Percentiles rank a stretch among this genome's conserved stretches.
phyloP scores from a whole-genome alignment of 176 grass and related monocot genomes.

The Secale cereale region DNA sequence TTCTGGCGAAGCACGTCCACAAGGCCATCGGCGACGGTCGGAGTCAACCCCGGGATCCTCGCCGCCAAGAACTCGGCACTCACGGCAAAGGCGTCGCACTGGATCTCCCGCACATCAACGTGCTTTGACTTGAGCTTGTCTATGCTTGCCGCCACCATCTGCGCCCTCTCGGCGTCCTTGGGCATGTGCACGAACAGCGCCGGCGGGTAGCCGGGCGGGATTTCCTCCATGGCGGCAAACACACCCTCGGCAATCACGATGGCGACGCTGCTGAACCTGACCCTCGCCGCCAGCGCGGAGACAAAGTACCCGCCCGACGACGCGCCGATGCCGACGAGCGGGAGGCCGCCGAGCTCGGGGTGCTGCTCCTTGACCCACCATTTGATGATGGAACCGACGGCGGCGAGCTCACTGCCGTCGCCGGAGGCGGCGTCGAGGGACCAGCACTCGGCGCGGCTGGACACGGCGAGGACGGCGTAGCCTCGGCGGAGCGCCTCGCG shows the following conservation, averaged over 20 bases:
- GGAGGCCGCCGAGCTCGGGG: slow-evolving; percentile 56
- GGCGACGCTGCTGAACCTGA: slow-evolving; percentile 64
- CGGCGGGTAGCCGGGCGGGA: slow-evolving; percentile 63
- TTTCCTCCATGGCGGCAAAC: slow-evolving; percentile 33
- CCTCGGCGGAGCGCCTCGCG: slow-evolving; percentile 55
- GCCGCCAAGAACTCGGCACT: slow-evolving; percentile 37
- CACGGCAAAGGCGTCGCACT: slow-evolving; percentile 55
- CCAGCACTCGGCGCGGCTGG: slow-evolving; percentile 79
- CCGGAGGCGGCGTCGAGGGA: slow-evolving; percentile 4
- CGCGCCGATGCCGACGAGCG: slow-evolving; percentile 63
- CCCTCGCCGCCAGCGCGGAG: slow-evolving; percentile 65
- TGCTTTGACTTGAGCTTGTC: slow-evolving; percentile 40
- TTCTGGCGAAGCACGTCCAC: slow-evolving; percentile 56
- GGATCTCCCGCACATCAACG: slow-evolving; percentile 61
- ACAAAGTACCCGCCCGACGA: slow-evolving; percentile 83
- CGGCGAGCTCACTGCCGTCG: slow-evolving; percentile 43
- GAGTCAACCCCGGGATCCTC: slow-evolving; percentile 54
- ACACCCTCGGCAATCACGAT: slow-evolving; percentile 86
- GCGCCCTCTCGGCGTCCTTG: slow-evolving; percentile 47
- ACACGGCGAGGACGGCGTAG: slow-evolving; percentile 67
- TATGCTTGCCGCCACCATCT: slow-evolving; percentile 36
- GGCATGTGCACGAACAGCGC: slow-evolving; percentile 95
- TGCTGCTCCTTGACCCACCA: slow-evolving; percentile 48
- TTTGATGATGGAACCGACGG: slow-evolving; percentile 67
- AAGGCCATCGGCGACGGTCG: slow-evolving; percentile 37